Base-by-base conservation (phyloP, 225 moss, liverwort and hornwort species). In the Physcomitrellopsis africana region DNA sequence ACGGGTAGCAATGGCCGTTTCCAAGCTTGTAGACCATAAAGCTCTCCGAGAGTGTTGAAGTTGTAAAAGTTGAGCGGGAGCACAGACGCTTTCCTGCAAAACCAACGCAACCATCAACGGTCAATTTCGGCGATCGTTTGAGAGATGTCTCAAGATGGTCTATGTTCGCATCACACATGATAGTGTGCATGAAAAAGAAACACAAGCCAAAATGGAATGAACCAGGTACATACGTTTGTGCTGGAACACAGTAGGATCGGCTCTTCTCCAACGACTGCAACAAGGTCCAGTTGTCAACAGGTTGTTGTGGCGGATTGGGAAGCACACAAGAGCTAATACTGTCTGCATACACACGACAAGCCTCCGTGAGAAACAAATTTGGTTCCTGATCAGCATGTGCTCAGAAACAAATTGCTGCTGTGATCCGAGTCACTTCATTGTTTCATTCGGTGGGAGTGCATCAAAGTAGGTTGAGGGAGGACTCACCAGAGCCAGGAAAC, bases 401-500 rank as follows among this genome's bases (percentile, higher is more conserved):
- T 24, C 24, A 49, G 64, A 52, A 73, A 48, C 59, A 20, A 16
- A 29, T 2, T 20, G 58, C 51, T 52, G 51, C 51, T 22, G 17
- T 43, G 61, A 37, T 37, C 32, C 7, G 14, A 54, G 37, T 59
- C 51, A 65, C 65, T 65, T 37, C 27, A 8, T 60, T 16, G 37
- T 52, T 4, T 37, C 51, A 73, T 68, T 65, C 69, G 63, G 41
- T 48, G 52, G 56, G 74, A 74, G 64, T 13, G 47, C 52, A 62
- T 43, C 13, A 29, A 17, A 52, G 48, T 64, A 77, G 11, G 45
- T 26, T 14, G 29, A 56, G 65, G 49, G 23, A 56, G 60, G 49
- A 11, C 73, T 79, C 59, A 89, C 88, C 85, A 63, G 72, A 73
- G 79, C 81, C 81, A 58, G 88, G 18, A 81, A 83, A 81, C 88